phyloP scores from a whole-genome alignment of 306 rosid species.

The Prunus campanulata region DNA sequence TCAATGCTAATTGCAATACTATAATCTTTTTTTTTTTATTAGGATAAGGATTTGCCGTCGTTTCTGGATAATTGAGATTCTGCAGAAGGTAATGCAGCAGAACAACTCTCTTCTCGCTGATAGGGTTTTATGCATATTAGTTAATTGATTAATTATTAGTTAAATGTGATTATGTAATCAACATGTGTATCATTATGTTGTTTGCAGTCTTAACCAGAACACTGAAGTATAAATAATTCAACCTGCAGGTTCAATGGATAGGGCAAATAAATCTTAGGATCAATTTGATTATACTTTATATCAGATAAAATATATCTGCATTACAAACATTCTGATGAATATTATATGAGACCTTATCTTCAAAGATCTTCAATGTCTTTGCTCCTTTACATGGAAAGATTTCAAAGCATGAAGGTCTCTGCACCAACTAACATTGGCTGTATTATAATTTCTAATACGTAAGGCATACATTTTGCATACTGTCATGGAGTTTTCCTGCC shows the following conservation, averaged over 20 bases:
- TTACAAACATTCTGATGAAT: not conserved
- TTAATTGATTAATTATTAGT: not conserved
- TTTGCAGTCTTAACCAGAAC: not conserved
- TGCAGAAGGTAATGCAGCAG: not conserved
- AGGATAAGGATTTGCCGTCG: constrained; percentile 8
- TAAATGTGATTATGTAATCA: not conserved
- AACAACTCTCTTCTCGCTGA: not conserved
- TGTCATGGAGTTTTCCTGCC: constrained; percentile 23
- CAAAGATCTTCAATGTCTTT: not conserved
- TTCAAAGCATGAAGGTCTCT: not conserved
- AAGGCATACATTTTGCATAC: not conserved
- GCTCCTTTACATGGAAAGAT: not conserved
- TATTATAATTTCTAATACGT: not conserved
- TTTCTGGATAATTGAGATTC: constrained; percentile 6
- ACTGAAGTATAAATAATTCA: not conserved
- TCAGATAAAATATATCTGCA: not conserved
- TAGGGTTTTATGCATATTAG: not conserved
- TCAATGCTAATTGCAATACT: not conserved
- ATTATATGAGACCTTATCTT: not conserved
- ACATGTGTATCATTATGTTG: not conserved
- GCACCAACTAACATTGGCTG: not conserved
- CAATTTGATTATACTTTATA: not conserved
- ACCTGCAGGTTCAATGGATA: constrained; percentile 1
- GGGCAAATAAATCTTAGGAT: not conserved
- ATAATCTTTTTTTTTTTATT: not conserved